Base-by-base conservation (phyloP, 2,329 filamentous ascomycete genomes). In the Hypocreales sp. region DNA sequence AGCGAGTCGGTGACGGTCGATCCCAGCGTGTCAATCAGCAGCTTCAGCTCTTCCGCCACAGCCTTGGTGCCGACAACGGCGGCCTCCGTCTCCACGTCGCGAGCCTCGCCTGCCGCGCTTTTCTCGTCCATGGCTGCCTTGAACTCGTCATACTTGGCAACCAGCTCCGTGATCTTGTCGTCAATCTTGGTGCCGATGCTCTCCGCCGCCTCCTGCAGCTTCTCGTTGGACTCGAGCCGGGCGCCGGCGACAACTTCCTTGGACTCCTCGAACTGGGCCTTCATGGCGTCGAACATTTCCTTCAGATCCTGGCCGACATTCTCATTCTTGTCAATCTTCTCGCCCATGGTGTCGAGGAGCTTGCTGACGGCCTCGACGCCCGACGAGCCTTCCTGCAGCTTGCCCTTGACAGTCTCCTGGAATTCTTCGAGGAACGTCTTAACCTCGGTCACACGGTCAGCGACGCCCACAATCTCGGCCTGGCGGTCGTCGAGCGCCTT, bases 91-190 rank as follows among this genome's bases (percentile, higher is more conserved):
- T 79, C 69, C 19, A 67, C 56, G 18, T 81, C 73, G 31, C 79
- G 76, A 36, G 79, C 75, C 40, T 87, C 82, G 29, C 73, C 71
- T 19, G 76, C 67, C 37, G 75, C 73, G 26, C 74, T 68, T 40
- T 79, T 79, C 25, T 80, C 76, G 24, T 92, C 79, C 17, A 82
- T 66, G 7, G 72, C 60, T 13, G 67, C 57, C 44, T 92, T 79
- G 35, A 86, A 76, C 34, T 90, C 82, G 30, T 94, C 86, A 44
- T 93, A 92, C 48, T 92, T 94, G 39, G 67, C 61, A 48, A 92
- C 72, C 15, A 98, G 62, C 37, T 84, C 80, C 32, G 69, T 68
- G 39, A 94, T 64, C 40, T 69, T 71, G 40, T 73, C 69, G 20
- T 73, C 71, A 24, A 77, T 55, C 46, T 71, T 73, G 32, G 50